These are phyloP conservation scores for Rhododendron simsii DNA, from an alignment of 148 eudicot species.

Conservation along the genomic window DNA sequence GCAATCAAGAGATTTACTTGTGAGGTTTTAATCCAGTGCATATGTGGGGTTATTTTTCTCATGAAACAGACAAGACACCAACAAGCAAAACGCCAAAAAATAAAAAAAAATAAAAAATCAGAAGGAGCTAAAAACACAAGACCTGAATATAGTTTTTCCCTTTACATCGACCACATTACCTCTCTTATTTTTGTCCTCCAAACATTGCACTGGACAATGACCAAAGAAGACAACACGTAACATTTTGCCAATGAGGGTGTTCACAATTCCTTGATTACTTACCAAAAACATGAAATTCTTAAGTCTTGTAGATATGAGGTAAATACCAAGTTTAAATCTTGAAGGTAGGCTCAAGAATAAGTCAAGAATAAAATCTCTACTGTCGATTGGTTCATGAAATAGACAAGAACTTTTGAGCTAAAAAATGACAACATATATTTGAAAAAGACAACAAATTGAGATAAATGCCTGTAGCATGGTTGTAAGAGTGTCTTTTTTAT, in stretches of 20 bases:
- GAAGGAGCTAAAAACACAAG: background rate
- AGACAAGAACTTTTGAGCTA: background rate
- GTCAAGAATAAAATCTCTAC: background rate
- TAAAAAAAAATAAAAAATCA: background rate
- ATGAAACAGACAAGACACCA: background rate
- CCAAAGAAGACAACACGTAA: background rate
- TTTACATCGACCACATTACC: background rate
- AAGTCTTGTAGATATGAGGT: background rate
- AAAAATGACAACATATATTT: too few species aligned
- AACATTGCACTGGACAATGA: background rate
- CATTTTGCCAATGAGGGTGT: background rate
- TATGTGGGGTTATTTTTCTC: background rate
- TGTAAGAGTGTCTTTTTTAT: background rate
- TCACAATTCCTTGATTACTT: background rate
- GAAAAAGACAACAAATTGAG: too few species aligned
- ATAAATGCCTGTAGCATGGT: too few species aligned
- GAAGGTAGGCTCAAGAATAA: background rate
- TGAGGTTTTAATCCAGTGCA: background rate
- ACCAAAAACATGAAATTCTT: background rate
- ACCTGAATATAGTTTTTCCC: background rate
- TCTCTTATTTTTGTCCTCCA: background rate
- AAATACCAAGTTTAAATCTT: background rate
- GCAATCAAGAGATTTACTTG: background rate
- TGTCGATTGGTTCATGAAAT: too few species aligned
- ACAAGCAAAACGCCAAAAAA: background rate